Conservation (phyloP, 176 grass and related monocot genomes). For the Chrysopogon serrulatus region DNA sequence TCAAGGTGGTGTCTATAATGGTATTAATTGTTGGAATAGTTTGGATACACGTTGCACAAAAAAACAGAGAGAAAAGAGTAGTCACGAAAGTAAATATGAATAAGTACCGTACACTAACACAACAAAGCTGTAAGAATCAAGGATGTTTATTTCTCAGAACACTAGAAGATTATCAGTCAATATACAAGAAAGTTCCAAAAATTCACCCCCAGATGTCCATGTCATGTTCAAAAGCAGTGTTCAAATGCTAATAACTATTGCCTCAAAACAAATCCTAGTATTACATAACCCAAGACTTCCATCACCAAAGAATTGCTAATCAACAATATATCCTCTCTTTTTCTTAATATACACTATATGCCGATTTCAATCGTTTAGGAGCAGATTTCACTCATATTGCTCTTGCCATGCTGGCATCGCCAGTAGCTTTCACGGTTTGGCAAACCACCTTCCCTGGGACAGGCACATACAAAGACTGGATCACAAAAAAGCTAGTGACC, state of each 20-base stretch:
- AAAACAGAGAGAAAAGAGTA: too few species aligned
- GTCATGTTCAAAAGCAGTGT: slow-evolving; percentile 3
- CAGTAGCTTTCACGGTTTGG: slow-evolving; percentile 20
- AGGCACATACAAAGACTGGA: slow-evolving; percentile 18
- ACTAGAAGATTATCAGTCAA: not conserved
- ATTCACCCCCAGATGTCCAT: not conserved
- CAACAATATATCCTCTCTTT: not conserved
- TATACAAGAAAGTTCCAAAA: not conserved
- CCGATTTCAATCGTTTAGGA: not conserved
- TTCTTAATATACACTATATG: not conserved
- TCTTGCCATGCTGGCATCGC: slow-evolving; percentile 6
- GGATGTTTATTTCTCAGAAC: not conserved
- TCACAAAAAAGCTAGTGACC: slow-evolving; percentile 70
- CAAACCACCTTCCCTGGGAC: slow-evolving; percentile 25
- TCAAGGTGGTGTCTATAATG: not conserved
- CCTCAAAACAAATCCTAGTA: not conserved
- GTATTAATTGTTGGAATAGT: not conserved
- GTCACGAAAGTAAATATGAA: not conserved
- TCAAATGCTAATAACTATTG: not conserved
- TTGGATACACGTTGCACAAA: not conserved
- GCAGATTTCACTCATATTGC: slow-evolving; percentile 6
- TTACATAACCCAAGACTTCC: slow-evolving; percentile 6
- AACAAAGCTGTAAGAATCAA: not conserved
- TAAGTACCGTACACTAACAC: not conserved
- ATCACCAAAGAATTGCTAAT: slow-evolving; percentile 19